These are phyloP conservation scores for Candida germanica DNA, from an alignment of 805 yeast species.

Conservation along the genomic window DNA sequence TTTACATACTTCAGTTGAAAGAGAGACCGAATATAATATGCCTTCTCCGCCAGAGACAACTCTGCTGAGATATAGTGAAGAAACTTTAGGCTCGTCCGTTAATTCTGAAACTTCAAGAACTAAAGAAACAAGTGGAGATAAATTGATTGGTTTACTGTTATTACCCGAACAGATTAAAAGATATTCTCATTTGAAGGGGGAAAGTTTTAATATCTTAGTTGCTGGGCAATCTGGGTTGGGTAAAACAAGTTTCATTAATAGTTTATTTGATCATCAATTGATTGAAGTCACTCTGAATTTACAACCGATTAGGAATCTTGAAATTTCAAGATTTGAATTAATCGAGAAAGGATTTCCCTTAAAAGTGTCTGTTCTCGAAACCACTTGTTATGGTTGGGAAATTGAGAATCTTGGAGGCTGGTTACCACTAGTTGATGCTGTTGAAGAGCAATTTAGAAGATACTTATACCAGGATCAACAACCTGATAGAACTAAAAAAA, in stretches of 20 bases:
- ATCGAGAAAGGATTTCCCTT: slow-evolving; percentile 59
- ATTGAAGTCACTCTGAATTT: slow-evolving; percentile 9
- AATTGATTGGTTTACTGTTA: too few relatives aligned
- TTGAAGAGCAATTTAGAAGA: slow-evolving; percentile 75
- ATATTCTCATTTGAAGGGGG: slow-evolving; percentile 26
- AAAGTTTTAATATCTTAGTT: slow-evolving; percentile 35
- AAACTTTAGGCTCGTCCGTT: too few relatives aligned
- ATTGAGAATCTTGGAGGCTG: slow-evolving; percentile 45
- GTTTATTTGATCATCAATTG: slow-evolving; percentile 50
- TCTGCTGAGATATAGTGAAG: too few relatives aligned
- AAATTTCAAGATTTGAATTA: slow-evolving; percentile 44
- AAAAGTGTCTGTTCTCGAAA: slow-evolving; percentile 63
- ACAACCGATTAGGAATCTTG: not conserved
- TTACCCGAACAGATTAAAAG: slow-evolving; percentile 31
- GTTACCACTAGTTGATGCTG: slow-evolving; percentile 54
- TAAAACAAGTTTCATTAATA: slow-evolving; percentile 76
- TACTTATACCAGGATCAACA: slow-evolving; percentile 66
- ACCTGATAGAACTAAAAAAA: slow-evolving; percentile 25
- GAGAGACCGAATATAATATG: too few relatives aligned
- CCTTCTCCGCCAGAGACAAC: too few relatives aligned
- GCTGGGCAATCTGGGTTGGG: slow-evolving; percentile 45
- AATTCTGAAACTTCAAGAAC: too few relatives aligned
- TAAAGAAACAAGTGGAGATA: too few relatives aligned
- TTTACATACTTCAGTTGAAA: too few relatives aligned
- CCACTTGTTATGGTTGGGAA: slow-evolving; percentile 72